phyloP scores from a whole-genome alignment of 441 rosid species.

The Mallotus repandus region DNA sequence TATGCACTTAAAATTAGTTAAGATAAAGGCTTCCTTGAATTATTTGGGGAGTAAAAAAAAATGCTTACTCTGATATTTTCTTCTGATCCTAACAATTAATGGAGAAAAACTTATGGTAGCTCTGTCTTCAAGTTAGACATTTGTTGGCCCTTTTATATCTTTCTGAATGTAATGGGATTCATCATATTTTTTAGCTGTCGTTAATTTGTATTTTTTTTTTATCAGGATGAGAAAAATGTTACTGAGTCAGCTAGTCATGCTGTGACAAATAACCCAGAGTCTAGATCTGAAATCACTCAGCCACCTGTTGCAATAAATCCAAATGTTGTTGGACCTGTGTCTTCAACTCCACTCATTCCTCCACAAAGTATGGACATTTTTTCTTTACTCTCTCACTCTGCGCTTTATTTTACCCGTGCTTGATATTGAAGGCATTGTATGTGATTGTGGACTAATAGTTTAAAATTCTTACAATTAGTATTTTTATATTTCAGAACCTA shows the following conservation, averaged over 20 bases:
- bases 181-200: constrained; percentile 12
- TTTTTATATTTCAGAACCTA: constrained; percentile 52
- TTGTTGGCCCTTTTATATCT: neutral
- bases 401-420: neutral
- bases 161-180: neutral
- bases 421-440: constrained; percentile 15
- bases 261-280: constrained; percentile 38
- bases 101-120: neutral
- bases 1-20: constrained; percentile 7
- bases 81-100: neutral
- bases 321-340: constrained; percentile 36
- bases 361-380: constrained; percentile 50
- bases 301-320: constrained; percentile 43
- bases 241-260: constrained; percentile 39
- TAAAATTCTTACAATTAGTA: constrained; percentile 14
- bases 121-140: neutral
- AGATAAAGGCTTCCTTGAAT: constrained; percentile 13
- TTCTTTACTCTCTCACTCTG: neutral
- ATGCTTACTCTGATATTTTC: neutral
- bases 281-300: constrained; percentile 54
- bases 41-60: neutral
- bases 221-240: constrained; percentile 52
- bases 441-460: neutral
- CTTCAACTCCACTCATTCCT: constrained; percentile 40
- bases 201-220: constrained; percentile 10